Evolutionary conservation across 805 yeast species (phyloP).

Genomic region (Zygosaccharomyces kombuchaensis): DNA sequence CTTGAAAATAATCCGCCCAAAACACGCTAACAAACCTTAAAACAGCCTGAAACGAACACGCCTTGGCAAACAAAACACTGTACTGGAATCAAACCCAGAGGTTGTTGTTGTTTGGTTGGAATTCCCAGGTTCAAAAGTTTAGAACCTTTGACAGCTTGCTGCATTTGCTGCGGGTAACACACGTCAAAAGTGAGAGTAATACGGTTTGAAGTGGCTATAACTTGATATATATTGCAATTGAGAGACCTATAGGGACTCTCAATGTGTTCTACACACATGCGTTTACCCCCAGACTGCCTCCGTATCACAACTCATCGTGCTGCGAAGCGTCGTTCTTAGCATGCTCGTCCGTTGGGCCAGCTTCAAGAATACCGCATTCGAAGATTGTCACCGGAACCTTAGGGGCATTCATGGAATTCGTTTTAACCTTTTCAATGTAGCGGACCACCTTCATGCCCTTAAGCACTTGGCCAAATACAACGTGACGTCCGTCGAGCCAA

Average conservation of each 20-base stretch:
- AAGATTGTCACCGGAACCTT: constrained; percentile 56
- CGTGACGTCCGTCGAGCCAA: constrained; percentile 94
- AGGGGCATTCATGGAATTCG: constrained; percentile 71
- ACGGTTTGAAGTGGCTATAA: constrained; percentile 2
- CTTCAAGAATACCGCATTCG: constrained; percentile 63
- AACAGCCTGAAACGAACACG: not conserved
- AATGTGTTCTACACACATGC: not conserved
- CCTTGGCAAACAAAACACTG: not conserved
- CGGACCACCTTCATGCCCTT: constrained; percentile 82
- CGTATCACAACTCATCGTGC: constrained; percentile 4
- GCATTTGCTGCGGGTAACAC: constrained; percentile 4
- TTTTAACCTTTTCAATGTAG: constrained; percentile 68
- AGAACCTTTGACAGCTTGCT: constrained; percentile 1
- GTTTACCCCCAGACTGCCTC: not conserved
- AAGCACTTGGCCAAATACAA: constrained; percentile 91
- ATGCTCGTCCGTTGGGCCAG: constrained; percentile 14
- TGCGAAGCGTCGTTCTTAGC: constrained; percentile 1
- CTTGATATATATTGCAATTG: not conserved
- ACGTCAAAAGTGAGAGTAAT: constrained; percentile 7
- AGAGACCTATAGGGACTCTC: not conserved
- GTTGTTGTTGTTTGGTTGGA: constrained; percentile 6
- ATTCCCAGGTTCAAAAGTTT: constrained; percentile 4
- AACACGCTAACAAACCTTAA: constrained; percentile 3
- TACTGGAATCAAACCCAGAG: constrained; percentile 1
- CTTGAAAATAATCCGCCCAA: constrained; percentile 3